These are phyloP conservation scores for Comarum palustre DNA, from an alignment of 306 rosid species.

Conservation along the genomic window DNA sequence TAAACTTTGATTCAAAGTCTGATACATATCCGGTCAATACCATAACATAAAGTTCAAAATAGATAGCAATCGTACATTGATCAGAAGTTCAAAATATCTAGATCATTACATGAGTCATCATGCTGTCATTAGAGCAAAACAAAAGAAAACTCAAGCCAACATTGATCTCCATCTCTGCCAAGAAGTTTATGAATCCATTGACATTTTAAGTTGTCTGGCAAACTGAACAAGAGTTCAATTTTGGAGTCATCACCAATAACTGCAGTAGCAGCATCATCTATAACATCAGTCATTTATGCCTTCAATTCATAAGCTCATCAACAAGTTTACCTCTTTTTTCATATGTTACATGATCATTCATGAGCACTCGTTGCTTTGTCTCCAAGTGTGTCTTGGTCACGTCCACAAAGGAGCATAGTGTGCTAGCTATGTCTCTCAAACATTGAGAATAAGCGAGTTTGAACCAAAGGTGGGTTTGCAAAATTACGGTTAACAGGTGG, in stretches of 20 bases:
- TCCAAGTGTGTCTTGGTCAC: slow-evolving; percentile 9
- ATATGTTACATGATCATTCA: neutral
- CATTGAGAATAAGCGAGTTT: neutral
- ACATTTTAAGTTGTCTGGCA: neutral
- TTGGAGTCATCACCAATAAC: neutral
- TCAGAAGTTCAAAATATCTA: too few species aligned
- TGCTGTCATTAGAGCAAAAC: too few species aligned
- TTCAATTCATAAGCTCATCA: neutral
- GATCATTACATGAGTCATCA: too few species aligned
- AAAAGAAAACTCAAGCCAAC: too few species aligned
- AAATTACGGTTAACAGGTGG: neutral
- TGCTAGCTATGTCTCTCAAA: neutral
- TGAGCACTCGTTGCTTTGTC: neutral
- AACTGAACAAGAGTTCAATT: neutral
- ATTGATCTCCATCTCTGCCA: too few species aligned
- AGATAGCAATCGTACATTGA: too few species aligned
- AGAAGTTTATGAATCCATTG: neutral
- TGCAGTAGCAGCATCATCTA: neutral
- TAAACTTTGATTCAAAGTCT: too few species aligned
- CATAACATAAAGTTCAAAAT: too few species aligned
- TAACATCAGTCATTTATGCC: neutral
- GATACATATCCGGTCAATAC: too few species aligned
- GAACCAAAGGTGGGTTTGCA: neutral
- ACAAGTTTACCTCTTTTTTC: neutral
- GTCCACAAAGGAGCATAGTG: neutral